These are phyloP conservation scores for Syzygium grande DNA, from an alignment of 345 rosid species.

Conservation along the genomic window DNA sequence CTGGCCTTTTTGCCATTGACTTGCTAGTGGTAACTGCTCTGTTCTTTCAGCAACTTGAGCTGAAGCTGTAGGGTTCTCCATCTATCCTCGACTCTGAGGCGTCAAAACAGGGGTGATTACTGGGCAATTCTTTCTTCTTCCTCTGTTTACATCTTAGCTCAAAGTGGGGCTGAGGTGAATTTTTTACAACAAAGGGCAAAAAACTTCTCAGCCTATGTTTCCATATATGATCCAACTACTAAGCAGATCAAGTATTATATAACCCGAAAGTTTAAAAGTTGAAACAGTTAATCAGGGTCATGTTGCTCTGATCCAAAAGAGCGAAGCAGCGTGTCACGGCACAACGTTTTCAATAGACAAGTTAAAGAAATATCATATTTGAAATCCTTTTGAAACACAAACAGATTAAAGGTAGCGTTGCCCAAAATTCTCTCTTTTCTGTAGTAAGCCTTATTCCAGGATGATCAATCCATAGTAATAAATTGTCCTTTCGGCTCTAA, in stretches of 20 bases:
- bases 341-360: neutral
- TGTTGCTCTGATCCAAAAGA: neutral
- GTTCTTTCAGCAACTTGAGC: neutral
- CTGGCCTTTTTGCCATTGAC: conserved; percentile 49
- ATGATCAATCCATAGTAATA: neutral
- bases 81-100: neutral
- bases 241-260: neutral
- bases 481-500: neutral
- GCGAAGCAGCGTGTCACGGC: neutral
- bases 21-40: neutral
- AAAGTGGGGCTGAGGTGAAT: neutral
- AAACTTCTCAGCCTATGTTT: neutral
- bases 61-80: neutral
- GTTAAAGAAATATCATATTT: neutral
- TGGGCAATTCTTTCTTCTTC: neutral
- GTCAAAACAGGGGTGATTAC: neutral
- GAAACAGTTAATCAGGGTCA: neutral
- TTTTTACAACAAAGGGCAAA: neutral
- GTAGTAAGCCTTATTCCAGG: neutral
- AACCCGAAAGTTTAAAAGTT: neutral
- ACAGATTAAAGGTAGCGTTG: neutral
- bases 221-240: neutral
- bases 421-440: neutral
- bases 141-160: neutral
- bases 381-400: neutral